Conservation (phyloP, 106 monocot genomes). For the Dendrobium nobile region DNA sequence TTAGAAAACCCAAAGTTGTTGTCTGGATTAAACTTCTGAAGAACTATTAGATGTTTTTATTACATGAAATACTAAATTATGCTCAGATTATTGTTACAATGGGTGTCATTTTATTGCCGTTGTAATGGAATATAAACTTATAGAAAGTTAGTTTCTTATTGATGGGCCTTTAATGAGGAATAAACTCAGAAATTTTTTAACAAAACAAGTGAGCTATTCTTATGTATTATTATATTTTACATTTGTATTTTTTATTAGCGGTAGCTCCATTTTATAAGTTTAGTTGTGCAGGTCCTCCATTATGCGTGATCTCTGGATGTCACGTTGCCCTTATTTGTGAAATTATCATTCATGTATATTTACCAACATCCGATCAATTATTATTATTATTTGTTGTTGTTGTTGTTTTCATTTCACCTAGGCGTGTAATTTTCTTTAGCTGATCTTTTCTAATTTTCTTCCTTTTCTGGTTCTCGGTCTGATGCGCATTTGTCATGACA, state of each 20-base stretch:
- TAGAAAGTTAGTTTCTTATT: not conserved
- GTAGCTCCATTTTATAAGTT: not conserved
- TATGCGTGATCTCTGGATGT: not conserved
- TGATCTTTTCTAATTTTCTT: conserved; percentile 13
- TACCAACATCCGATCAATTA: not conserved
- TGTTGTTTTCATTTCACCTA: not conserved
- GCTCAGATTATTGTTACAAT: not conserved
- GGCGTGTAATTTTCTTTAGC: not conserved
- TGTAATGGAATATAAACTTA: not conserved
- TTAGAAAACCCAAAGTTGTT: too few species aligned
- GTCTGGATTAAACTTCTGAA: too few species aligned
- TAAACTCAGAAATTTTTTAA: not conserved
- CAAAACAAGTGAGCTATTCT: not conserved
- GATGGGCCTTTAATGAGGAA: not conserved
- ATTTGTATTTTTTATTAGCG: not conserved
- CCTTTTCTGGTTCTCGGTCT: conserved; percentile 8
- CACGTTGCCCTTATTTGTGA: not conserved
- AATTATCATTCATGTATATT: not conserved
- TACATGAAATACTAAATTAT: not conserved
- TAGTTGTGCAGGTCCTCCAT: not conserved
- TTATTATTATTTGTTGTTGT: too few species aligned
- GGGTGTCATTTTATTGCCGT: not conserved
- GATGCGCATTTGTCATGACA: conserved; percentile 16
- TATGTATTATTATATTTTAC: conserved; percentile 1
- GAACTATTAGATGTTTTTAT: not conserved